Percentiles rank a stretch among this genome's conserved stretches.
Evolutionary conservation across 2,329 filamentous ascomycete genomes (phyloP).

Genomic region (Aspergillus fijiensis): DNA sequence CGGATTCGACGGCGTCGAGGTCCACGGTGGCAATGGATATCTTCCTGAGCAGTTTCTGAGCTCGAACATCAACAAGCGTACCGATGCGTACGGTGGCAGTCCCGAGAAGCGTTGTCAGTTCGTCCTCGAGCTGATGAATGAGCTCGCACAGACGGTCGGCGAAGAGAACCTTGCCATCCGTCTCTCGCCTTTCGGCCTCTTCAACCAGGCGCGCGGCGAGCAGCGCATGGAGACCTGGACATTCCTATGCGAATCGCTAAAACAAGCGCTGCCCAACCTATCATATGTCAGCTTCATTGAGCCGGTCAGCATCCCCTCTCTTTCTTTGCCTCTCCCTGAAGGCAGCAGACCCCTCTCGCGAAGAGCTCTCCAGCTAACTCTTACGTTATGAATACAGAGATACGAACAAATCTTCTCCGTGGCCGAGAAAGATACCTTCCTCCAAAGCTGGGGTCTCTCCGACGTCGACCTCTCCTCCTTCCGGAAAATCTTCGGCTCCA

Average conservation of each 20-base stretch:
- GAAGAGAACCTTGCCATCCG: conserved; percentile 49
- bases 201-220: conserved; percentile 52
- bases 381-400: conserved; percentile 25
- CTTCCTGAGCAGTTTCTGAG: conserved; percentile 55
- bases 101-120: conserved; percentile 57
- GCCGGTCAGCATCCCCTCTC: conserved; percentile 34
- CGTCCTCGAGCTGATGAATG: conserved; percentile 54
- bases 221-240: conserved; percentile 56
- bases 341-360: neutral
- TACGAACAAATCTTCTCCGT: conserved; percentile 55
- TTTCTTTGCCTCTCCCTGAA: too few relatives aligned
- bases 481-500: conserved; percentile 52
- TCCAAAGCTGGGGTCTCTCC: conserved; percentile 49
- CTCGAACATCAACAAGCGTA: conserved; percentile 51
- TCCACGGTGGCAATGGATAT: conserved; percentile 53
- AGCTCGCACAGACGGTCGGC: conserved; percentile 47
- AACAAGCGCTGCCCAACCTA: conserved; percentile 44
- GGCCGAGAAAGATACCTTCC: conserved; percentile 51
- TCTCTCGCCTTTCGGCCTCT: conserved; percentile 52
- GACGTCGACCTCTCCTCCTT: conserved; percentile 50
- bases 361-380: neutral
- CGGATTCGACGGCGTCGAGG: conserved; percentile 56
- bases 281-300: conserved; percentile 59
- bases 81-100: conserved; percentile 53
- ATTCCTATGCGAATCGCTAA: conserved; percentile 51